Evolutionary conservation across 2,329 filamentous ascomycete species (phyloP), one percentile per base, ranked within the genome.

Genomic region (Paecilomyces dactylethromorphus): DNA sequence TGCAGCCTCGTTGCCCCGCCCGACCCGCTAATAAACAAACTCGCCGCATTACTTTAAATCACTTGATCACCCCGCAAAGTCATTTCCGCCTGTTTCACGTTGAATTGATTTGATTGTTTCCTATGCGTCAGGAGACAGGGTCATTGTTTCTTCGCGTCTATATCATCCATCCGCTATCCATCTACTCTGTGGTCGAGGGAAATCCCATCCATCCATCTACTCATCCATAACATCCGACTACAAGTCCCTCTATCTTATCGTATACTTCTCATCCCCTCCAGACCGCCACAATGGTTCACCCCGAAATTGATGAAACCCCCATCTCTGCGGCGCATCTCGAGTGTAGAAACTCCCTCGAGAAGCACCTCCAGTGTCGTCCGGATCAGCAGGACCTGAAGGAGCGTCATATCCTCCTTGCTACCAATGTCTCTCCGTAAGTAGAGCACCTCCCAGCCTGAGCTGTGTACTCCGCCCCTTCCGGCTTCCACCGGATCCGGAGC

Each of bases 311-410:
- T 70, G 77, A 85, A 64, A 81, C 81, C 13, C 79, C 84, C 64
- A 83, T 88, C 74, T 82, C 80, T 50, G 61, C 64, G 33, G 64
- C 68, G 18, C 83, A 82, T 60, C 78, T 79, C 63, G 78, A 81
- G 62, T 79, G 80, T 51, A 77, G 81, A 56, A 87, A 90, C 78
- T 91, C 88, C 3, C 81, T 92, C 12, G 87, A 90, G 74, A 85
- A 87, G 67, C 85, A 90, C 68, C 80, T 91, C 57, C 83, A 87
- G 71, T 84, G 87, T 66, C 88, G 91, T 49, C 89, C 89, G 24
- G 84, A 82, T 54, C 69, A 75, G 13, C 79, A 88, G 69, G 87
- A 89, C 61, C 77, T 90, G 61, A 89, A 87, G 75, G 83, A 88
- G 64, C 77, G 84, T 62, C 84, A 89, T 68, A 90, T 90, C 62